These are phyloP conservation scores for Phylloporus sp. DNA, from an alignment of 768 basidiomycete genomes.

Conservation along the genomic window DNA sequence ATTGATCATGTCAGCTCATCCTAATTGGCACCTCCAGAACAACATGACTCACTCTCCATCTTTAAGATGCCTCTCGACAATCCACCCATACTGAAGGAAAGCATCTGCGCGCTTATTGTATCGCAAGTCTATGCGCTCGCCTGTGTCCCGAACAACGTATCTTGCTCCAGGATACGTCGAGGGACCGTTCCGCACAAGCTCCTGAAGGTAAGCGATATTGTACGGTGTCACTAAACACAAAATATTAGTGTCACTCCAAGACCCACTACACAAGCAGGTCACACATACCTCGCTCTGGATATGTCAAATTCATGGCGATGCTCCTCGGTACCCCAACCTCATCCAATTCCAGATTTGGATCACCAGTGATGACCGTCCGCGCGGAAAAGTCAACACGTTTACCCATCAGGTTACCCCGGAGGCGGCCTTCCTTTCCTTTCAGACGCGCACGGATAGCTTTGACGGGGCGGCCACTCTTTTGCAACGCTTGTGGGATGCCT, in stretches of 20 bases:
- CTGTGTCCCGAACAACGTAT: conserved; percentile 95
- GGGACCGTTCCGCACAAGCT: conserved; percentile 92
- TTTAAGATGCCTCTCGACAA: conserved; percentile 95
- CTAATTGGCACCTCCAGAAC: not conserved
- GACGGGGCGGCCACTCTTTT: conserved; percentile 95
- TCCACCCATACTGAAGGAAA: conserved; percentile 96
- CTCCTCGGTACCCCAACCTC: conserved; percentile 94
- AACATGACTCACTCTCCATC: conserved; percentile 88
- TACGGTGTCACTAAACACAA: conserved; percentile 80
- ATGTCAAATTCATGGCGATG: conserved; percentile 98
- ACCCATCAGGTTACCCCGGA: conserved; percentile 98
- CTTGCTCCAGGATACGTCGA: conserved; percentile 93
- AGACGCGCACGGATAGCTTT: conserved; percentile 97
- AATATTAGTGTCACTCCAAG: conserved; percentile 6
- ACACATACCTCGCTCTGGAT: conserved; percentile 84
- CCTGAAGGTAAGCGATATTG: conserved; percentile 91
- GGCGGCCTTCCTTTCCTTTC: conserved; percentile 97
- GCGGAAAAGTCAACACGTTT: conserved; percentile 99
- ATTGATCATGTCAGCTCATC: not conserved
- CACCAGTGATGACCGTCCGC: conserved; percentile 98
- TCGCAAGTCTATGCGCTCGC: conserved; percentile 93
- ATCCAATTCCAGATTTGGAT: conserved; percentile 93
- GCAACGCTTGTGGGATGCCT: conserved; percentile 93
- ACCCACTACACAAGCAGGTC: not conserved
- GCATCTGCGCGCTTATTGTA: conserved; percentile 96